phyloP scores from a whole-genome alignment of 441 rosid species.

The Euphorbia celastroides region DNA sequence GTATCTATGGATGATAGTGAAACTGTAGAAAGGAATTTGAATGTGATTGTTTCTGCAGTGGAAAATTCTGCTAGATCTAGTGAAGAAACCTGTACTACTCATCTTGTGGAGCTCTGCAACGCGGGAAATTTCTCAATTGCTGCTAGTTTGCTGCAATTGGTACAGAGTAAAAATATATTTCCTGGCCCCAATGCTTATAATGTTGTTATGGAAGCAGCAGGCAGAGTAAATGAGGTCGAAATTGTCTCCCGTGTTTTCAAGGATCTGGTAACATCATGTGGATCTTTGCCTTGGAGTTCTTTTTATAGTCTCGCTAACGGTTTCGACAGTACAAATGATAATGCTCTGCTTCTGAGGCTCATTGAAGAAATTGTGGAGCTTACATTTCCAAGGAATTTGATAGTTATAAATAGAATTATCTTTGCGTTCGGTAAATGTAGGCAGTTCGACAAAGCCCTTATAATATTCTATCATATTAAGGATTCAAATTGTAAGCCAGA shows the following conservation, averaged over 20 bases:
- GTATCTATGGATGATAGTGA: constrained; percentile 32
- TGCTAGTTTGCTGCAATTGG: constrained; percentile 34
- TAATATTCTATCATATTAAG: constrained; percentile 47
- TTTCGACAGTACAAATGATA: constrained; percentile 38
- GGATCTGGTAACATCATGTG: constrained; percentile 35
- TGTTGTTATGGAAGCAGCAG: constrained; percentile 31
- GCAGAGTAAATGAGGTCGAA: constrained; percentile 33
- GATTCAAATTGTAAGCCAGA: constrained; percentile 52
- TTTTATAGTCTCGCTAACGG: constrained; percentile 56
- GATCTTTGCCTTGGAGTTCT: constrained; percentile 42
- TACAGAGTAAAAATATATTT: constrained; percentile 36
- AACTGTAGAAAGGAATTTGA: constrained; percentile 25
- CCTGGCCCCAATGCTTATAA: constrained; percentile 29
- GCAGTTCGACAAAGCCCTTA: constrained; percentile 56
- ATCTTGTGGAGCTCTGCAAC: constrained; percentile 36
- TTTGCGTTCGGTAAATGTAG: constrained; percentile 61
- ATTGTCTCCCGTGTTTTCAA: constrained; percentile 52
- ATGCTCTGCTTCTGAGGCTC: constrained; percentile 34
- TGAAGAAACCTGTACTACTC: constrained; percentile 26
- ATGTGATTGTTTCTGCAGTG: constrained; percentile 26
- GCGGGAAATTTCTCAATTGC: constrained; percentile 48
- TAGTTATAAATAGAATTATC: constrained; percentile 54
- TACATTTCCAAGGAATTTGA: constrained; percentile 34
- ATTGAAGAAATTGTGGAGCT: constrained; percentile 46
- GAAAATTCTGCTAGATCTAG: constrained; percentile 25